Conservation (phyloP, 257 asterid genomes). For the Scutellaria galericulata region DNA sequence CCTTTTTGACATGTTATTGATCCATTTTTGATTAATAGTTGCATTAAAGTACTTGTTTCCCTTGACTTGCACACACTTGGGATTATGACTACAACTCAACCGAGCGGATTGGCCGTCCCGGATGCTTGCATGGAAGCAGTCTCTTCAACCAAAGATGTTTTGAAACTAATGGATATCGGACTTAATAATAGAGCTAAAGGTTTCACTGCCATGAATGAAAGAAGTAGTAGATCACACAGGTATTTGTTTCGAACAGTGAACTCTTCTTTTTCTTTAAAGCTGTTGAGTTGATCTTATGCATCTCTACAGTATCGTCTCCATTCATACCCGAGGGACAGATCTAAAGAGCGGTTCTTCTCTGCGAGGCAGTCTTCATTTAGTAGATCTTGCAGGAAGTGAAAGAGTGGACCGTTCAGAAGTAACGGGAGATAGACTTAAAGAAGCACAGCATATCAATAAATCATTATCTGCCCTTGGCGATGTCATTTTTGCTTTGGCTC, state of each 20-base stretch:
- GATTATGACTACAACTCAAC: slow-evolving; percentile 62
- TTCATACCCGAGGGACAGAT: slow-evolving; percentile 76
- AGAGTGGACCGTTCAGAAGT: slow-evolving; percentile 98
- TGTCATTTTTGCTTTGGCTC: slow-evolving; percentile 90
- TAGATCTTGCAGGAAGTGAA: slow-evolving; percentile 99
- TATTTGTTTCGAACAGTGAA: slow-evolving; percentile 20
- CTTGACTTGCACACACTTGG: slow-evolving; percentile 89
- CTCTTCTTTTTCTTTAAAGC: not conserved
- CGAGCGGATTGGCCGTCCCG: slow-evolving; percentile 89
- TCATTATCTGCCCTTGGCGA: slow-evolving; percentile 97
- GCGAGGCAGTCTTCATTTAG: slow-evolving; percentile 92
- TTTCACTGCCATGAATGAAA: slow-evolving; percentile 83
- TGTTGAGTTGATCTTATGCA: slow-evolving; percentile 25
- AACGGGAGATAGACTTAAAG: slow-evolving; percentile 91
- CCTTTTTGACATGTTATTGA: not conserved
- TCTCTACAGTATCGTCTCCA: slow-evolving; percentile 66
- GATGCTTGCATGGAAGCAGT: slow-evolving; percentile 80
- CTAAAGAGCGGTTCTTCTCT: slow-evolving; percentile 66
- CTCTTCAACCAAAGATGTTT: slow-evolving; percentile 62
- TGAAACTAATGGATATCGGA: slow-evolving; percentile 83
- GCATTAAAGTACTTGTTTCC: slow-evolving; percentile 44
- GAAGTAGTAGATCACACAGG: slow-evolving; percentile 99
- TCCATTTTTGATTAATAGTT: not conserved
- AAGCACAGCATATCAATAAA: slow-evolving; percentile 94
- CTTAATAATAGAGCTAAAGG: slow-evolving; percentile 84